Conservation (phyloP, 129 eudicot genomes). For the Flaveria sonorensis region DNA sequence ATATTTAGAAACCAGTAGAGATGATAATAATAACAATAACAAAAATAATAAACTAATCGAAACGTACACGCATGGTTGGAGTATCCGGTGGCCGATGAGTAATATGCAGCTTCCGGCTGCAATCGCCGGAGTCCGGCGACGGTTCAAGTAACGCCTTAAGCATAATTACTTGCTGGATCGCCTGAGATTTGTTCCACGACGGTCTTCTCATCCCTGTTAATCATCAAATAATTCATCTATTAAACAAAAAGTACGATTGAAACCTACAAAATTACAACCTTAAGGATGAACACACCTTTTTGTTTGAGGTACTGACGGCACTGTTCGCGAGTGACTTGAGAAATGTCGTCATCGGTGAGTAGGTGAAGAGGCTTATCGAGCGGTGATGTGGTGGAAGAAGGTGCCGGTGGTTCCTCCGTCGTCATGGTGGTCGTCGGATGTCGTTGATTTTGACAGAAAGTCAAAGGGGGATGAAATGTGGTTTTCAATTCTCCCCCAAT, state of each 20-base stretch:
- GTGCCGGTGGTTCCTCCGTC: conserved; percentile 49
- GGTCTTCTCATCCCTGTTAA: conserved; percentile 87
- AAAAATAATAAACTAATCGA: background rate
- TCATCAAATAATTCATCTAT: conserved; percentile 9
- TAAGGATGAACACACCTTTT: conserved; percentile 35
- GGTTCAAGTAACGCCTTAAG: conserved; percentile 88
- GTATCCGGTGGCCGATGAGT: conserved; percentile 40
- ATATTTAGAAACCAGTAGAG: too few relatives aligned
- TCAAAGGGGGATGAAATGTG: too few relatives aligned
- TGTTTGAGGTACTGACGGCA: conserved; percentile 65
- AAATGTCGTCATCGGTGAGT: conserved; percentile 95
- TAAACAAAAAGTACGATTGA: background rate
- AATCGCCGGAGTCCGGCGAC: conserved; percentile 48
- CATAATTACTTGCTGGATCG: conserved; percentile 95
- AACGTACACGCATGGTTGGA: conserved; percentile 45
- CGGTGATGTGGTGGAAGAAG: conserved; percentile 43
- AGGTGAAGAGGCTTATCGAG: conserved; percentile 82
- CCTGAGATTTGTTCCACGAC: conserved; percentile 99
- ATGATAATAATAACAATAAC: background rate
- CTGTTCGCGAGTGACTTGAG: conserved; percentile 97
- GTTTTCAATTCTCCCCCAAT: too few relatives aligned
- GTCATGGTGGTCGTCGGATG: conserved; percentile 43
- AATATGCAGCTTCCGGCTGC: conserved; percentile 40
- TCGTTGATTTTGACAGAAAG: background rate
- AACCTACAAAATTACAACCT: conserved; percentile 7